These are phyloP conservation scores for Penicillium rolfsii DNA, from an alignment of 2,329 filamentous ascomycete species.

Conservation along the genomic window DNA sequence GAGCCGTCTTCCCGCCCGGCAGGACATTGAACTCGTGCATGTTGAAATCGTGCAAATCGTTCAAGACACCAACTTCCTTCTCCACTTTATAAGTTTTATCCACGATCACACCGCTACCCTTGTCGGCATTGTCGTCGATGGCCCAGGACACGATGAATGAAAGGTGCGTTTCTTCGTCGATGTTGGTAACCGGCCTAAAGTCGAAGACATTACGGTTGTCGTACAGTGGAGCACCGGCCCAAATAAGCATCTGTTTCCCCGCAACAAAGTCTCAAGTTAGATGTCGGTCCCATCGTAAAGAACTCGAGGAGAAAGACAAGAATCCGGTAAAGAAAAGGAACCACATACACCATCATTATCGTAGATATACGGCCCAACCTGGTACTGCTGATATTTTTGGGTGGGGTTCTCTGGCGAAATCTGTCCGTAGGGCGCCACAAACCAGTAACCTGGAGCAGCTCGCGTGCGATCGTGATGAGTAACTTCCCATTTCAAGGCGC, in stretches of 20 bases:
- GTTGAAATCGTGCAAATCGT: constrained; percentile 38
- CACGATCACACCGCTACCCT: constrained; percentile 54
- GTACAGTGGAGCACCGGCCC: constrained; percentile 52
- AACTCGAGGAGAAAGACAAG: background rate
- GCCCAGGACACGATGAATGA: constrained; percentile 50
- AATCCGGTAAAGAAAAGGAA: background rate
- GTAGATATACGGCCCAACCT: constrained; percentile 55
- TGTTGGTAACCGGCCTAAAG: constrained; percentile 50
- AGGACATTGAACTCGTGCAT: constrained; percentile 49
- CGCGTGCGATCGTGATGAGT: constrained; percentile 28
- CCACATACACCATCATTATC: constrained; percentile 49
- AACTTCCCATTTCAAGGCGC: constrained; percentile 35
- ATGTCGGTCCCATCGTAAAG: background rate
- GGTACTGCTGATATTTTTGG: constrained; percentile 43
- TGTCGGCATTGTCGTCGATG: constrained; percentile 38
- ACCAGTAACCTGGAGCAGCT: constrained; percentile 51
- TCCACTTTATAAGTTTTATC: constrained; percentile 52
- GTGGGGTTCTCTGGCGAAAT: constrained; percentile 30
- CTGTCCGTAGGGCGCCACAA: constrained; percentile 51
- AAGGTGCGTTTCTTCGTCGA: constrained; percentile 50
- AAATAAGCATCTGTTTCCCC: constrained; percentile 48
- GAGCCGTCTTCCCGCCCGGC: constrained; percentile 39
- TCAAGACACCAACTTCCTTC: constrained; percentile 41
- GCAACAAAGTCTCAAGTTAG: constrained; percentile 13
- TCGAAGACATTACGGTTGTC: constrained; percentile 54